Percentiles rank a stretch among this genome's conserved stretches.
Evolutionary conservation across 2,329 filamentous ascomycete genomes (phyloP).

Genomic region (Pyrenophora seminiperda): DNA sequence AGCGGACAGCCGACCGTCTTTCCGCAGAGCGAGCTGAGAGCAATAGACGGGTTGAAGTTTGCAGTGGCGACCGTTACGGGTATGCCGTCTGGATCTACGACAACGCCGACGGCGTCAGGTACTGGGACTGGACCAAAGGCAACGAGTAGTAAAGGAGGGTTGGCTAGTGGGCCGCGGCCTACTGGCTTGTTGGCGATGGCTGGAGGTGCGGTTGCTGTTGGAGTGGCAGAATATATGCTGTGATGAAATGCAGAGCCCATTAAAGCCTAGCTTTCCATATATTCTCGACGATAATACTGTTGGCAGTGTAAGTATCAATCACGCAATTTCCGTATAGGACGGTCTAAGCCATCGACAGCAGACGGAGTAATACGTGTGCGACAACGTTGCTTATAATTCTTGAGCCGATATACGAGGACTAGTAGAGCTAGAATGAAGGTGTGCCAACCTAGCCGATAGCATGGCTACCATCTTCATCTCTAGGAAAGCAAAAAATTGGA

Average conservation of each 20-base stretch:
- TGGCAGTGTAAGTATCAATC: no score
- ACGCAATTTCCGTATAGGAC: no score
- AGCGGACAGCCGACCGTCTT: background rate
- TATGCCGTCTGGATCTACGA: background rate
- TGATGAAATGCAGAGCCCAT: background rate
- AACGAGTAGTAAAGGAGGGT: conserved; percentile 1
- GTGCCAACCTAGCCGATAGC: conserved; percentile 52
- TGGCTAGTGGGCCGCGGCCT: background rate
- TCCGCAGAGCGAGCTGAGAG: background rate
- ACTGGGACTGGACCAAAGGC: background rate
- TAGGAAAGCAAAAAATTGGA: no score
- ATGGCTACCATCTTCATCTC: no score
- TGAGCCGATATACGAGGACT: conserved; percentile 56
- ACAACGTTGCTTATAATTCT: conserved; percentile 56
- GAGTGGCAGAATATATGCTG: conserved; percentile 1
- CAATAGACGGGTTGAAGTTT: background rate
- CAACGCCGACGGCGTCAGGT: background rate
- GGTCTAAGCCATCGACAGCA: no score
- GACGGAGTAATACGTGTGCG: conserved; percentile 45
- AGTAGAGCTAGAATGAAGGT: conserved; percentile 50
- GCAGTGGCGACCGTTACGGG: conserved; percentile 12
- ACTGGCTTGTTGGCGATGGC: conserved; percentile 4
- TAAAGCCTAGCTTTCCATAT: no score
- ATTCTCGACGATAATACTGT: no score
- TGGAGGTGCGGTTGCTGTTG: conserved; percentile 1